Conservation (phyloP, 2,329 filamentous ascomycete species). For the Teratosphaeria gauchensis region DNA sequence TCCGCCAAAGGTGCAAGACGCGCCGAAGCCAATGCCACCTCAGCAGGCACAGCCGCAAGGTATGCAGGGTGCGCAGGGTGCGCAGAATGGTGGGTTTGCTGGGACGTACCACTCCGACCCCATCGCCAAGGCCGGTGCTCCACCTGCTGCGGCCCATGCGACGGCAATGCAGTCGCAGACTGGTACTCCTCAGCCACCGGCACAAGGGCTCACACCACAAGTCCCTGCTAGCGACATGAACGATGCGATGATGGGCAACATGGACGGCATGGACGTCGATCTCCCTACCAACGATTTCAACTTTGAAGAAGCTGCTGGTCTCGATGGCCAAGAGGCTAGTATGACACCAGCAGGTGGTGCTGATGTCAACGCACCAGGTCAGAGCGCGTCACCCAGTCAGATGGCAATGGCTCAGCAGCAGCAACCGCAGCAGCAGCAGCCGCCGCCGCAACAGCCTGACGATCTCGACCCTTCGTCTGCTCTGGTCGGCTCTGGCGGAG, state of each 20-base stretch:
- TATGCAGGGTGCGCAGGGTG: neutral
- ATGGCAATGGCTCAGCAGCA: neutral
- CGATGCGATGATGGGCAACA: slow-evolving; percentile 10
- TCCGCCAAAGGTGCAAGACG: slow-evolving; percentile 6
- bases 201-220: neutral
- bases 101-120: slow-evolving; percentile 1
- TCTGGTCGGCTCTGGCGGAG: neutral
- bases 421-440: too few relatives aligned
- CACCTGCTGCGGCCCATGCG: neutral
- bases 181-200: neutral
- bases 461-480: neutral
- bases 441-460: neutral
- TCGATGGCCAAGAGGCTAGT: neutral
- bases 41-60: neutral
- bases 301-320: slow-evolving; percentile 5
- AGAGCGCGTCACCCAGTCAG: neutral
- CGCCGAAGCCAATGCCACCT: neutral
- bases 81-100: neutral
- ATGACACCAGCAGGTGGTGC: neutral
- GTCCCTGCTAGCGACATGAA: slow-evolving; percentile 30
- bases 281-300: slow-evolving; percentile 6
- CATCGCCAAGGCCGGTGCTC: neutral
- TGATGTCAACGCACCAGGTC: neutral
- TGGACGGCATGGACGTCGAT: slow-evolving; percentile 18
- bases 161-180: slow-evolving; percentile 1